Base-by-base conservation (phyloP, 2,329 filamentous ascomycete species). In the Mycosphaerella sp. region DNA sequence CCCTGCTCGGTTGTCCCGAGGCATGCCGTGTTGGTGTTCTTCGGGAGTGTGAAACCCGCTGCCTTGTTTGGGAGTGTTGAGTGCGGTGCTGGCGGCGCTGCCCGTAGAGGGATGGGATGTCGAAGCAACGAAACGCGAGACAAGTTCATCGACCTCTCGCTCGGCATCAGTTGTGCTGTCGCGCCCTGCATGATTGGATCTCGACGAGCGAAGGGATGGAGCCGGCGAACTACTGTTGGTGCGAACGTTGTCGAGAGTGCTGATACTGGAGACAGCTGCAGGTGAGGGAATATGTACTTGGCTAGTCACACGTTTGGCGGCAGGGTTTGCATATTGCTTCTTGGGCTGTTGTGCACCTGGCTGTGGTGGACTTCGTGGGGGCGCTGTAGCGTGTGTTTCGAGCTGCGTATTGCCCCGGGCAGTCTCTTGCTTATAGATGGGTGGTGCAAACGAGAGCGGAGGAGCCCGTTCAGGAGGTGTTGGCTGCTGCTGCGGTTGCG, bases 61-160 rank as follows among this genome's bases (percentile, higher is more conserved):
- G 13, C 50, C 41, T 34, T 60, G 55, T 49, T 63, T 65, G 0
- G 64, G 64, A 0, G 65, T 66, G 40, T 59, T 64, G 25, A 57
- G 52, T 6, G 59, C 55, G 2, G 64, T 66, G 40, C 61, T 65
- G 9, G 44, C 49, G 14, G 63, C 63, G 44, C 63, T 66, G 27
- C 59, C 59, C 1, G 54, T 55, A 4, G 62, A 58, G 8, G 65
- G 63, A 49, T 67, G 62, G 8, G 64, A 66, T 14, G 57, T 49
- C 39, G 56, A 61, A 9, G 63, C 60, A 7, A 67, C 56, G 50
- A 67, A 67, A 14, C 62, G 59, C 8, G 65, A 67, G 6, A 67
- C 59, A 3, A 67, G 56, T 49, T 67, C 64, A 27, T 63, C 60
- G 27, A 41, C 44, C 16, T 59, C 57, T 14, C 55, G 54, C 34